phyloP scores from a whole-genome alignment of 495 filamentous ascomycete genomes.

The Penicillium daleae region DNA sequence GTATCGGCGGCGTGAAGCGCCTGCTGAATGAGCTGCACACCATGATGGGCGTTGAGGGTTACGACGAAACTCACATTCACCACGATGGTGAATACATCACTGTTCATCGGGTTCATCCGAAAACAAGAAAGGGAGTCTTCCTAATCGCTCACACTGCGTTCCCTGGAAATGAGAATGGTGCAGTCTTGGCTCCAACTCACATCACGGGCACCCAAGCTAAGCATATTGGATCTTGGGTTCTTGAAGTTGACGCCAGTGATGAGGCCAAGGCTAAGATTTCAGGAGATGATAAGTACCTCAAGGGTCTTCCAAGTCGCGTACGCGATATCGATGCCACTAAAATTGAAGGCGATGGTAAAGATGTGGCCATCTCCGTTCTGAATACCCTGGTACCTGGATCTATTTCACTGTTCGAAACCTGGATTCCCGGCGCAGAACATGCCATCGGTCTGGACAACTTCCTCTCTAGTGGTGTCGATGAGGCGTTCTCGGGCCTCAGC shows the following conservation, averaged over 20 bases:
- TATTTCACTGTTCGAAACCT: slow-evolving; percentile 94
- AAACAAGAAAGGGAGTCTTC: slow-evolving; percentile 89
- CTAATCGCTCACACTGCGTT: slow-evolving; percentile 94
- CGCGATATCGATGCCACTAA: slow-evolving; percentile 69
- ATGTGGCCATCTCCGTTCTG: slow-evolving; percentile 80
- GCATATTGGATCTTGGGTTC: slow-evolving; percentile 82
- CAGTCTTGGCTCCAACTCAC: slow-evolving; percentile 72
- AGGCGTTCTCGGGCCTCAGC: slow-evolving; percentile 73
- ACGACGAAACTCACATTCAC: slow-evolving; percentile 94
- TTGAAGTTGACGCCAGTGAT: slow-evolving; percentile 76
- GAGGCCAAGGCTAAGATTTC: slow-evolving; percentile 65
- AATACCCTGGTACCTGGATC: slow-evolving; percentile 87
- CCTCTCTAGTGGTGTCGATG: slow-evolving; percentile 77
- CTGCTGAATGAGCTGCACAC: slow-evolving; percentile 90
- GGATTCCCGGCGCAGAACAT: slow-evolving; percentile 83
- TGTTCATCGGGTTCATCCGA: slow-evolving; percentile 91
- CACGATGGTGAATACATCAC: slow-evolving; percentile 96
- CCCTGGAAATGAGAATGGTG: slow-evolving; percentile 80
- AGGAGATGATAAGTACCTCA: slow-evolving; percentile 69
- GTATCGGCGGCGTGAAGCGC: slow-evolving; percentile 88
- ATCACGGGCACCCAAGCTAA: slow-evolving; percentile 76
- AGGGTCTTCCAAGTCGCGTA: slow-evolving; percentile 81
- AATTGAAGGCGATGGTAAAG: slow-evolving; percentile 67
- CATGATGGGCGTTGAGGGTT: slow-evolving; percentile 90
- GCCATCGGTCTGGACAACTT: slow-evolving; percentile 78